Conservation (phyloP, 768 basidiomycete genomes). For the Termitomyces sp. region DNA sequence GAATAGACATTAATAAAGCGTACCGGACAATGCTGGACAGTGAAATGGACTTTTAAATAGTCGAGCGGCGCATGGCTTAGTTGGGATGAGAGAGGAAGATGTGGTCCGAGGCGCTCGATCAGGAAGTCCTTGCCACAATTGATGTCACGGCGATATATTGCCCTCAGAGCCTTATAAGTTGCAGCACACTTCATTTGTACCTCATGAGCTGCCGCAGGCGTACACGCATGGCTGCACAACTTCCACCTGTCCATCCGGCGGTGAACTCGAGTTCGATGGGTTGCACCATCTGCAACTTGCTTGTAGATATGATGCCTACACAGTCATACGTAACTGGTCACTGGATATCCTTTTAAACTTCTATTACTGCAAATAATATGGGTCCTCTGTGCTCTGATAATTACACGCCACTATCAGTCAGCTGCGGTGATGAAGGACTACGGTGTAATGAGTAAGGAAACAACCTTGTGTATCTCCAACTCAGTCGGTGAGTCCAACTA, state of each 20-base stretch:
- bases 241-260: background rate
- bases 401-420: background rate
- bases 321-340: background rate
- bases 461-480: background rate
- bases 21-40: background rate
- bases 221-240: background rate
- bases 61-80: slow-evolving; percentile 9
- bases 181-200: background rate
- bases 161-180: background rate
- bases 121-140: slow-evolving; percentile 2
- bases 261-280: background rate
- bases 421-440: background rate
- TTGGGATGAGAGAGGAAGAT: slow-evolving; percentile 9
- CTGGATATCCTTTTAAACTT: background rate
- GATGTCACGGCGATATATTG: slow-evolving; percentile 10
- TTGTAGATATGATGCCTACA: background rate
- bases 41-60: slow-evolving; percentile 11
- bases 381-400: background rate
- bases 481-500: background rate
- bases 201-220: background rate
- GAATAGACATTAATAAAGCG: background rate
- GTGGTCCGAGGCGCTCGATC: slow-evolving; percentile 13
- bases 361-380: background rate
- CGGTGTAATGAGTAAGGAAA: no score
- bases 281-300: background rate